Evolutionary conservation across 768 basidiomycete species (phyloP).

Genomic region (Serendipita sp.): DNA sequence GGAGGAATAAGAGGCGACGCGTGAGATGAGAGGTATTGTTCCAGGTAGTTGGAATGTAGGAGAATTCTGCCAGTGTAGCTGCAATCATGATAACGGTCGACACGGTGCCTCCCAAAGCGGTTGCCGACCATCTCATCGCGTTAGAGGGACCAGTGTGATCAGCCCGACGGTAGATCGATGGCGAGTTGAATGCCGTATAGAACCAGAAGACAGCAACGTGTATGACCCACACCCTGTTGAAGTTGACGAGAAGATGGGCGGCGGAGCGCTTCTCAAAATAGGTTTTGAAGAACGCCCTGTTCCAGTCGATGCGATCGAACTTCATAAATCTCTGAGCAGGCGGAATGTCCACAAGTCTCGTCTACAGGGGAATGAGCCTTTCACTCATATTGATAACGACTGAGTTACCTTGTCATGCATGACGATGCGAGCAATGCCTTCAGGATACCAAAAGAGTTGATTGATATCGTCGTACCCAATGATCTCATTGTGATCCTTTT

Average conservation of each 20-base stretch:
- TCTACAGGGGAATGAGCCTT: constrained; percentile 29
- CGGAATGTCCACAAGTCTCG: constrained; percentile 78
- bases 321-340: constrained; percentile 91
- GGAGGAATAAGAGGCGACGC: constrained; percentile 75
- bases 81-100: constrained; percentile 93
- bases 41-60: constrained; percentile 97
- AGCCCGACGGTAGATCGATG: constrained; percentile 56
- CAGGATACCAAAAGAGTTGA: constrained; percentile 98
- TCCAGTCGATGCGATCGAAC: constrained; percentile 95
- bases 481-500: constrained; percentile 83
- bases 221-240: constrained; percentile 98
- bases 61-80: constrained; percentile 89
- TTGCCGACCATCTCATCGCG: constrained; percentile 85
- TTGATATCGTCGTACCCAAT: constrained; percentile 99
- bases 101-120: constrained; percentile 87
- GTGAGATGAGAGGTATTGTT: constrained; percentile 95
- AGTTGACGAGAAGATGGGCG: constrained; percentile 95
- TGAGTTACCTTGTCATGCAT: constrained; percentile 69
- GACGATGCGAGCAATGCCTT: constrained; percentile 86
- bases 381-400: not conserved
- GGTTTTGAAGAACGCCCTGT: constrained; percentile 93
- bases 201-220: constrained; percentile 92
- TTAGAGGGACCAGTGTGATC: constrained; percentile 41
- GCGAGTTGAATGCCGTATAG: constrained; percentile 91
- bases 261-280: constrained; percentile 97